Percentiles rank a stretch among this genome's conserved stretches.
Conservation (phyloP, 2,329 filamentous ascomycete species). For the Neoarthrinium moseri region DNA sequence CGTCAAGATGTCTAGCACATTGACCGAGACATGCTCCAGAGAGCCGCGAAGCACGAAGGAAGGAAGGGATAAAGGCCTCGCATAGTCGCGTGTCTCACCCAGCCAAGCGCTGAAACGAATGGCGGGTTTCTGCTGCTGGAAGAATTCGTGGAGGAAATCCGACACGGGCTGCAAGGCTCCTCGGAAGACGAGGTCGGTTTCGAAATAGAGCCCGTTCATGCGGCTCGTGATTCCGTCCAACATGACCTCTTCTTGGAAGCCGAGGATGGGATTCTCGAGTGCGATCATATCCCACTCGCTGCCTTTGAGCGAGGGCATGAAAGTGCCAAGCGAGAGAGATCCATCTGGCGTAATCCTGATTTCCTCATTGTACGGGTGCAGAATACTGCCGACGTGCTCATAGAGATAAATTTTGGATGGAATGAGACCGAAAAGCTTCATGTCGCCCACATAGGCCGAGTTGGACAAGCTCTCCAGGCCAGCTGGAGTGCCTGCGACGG, state of each 20-base stretch:
- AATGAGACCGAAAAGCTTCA: neutral
- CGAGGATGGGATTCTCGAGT: neutral
- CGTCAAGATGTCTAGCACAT: neutral
- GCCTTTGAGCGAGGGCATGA: neutral
- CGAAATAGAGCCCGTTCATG: neutral
- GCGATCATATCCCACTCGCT: neutral
- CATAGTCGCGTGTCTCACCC: neutral
- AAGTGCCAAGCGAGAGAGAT: neutral
- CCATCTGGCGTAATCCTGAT: neutral
- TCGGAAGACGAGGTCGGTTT: neutral
- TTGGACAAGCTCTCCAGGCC: too few relatives aligned
- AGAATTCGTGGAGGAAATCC: neutral
- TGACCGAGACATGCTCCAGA: neutral
- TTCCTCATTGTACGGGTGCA: neutral
- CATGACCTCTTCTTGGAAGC: neutral
- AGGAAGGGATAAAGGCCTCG: neutral
- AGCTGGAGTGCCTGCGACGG: too few relatives aligned
- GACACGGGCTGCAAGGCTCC: neutral
- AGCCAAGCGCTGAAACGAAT: neutral
- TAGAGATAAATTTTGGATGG: neutral
- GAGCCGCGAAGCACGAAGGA: neutral
- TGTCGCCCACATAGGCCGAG: neutral
- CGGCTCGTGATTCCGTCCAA: neutral
- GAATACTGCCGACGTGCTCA: neutral
- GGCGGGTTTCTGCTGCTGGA: neutral